phyloP scores from a whole-genome alignment of 306 rosid species.

The Luffa acutangula region DNA sequence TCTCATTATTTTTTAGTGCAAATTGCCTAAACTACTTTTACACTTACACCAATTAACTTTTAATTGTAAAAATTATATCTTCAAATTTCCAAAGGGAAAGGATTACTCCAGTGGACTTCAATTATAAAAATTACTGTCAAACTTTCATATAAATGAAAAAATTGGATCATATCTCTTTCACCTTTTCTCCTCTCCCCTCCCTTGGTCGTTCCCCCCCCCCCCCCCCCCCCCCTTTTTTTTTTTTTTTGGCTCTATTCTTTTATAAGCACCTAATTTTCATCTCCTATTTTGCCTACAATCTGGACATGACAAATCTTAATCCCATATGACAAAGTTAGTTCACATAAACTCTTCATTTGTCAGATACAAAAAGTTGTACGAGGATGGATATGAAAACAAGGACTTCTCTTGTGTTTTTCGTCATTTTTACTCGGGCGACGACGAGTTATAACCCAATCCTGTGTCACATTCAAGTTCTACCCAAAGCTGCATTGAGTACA shows the following conservation, averaged over 20 bases:
- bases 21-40: not conserved
- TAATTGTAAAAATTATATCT: not conserved
- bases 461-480: not conserved
- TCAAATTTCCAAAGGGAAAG: not conserved
- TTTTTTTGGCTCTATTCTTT: not conserved
- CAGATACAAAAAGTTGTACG: constrained; percentile 60
- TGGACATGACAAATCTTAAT: not conserved
- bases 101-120: not conserved
- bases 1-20: not conserved
- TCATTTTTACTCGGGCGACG: constrained; percentile 51
- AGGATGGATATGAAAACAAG: constrained; percentile 43
- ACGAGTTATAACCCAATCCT: constrained; percentile 20
- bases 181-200: not conserved
- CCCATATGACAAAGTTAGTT: not conserved
- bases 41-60: not conserved
- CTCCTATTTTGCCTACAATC: not conserved
- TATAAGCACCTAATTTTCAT: not conserved
- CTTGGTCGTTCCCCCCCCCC: not conserved
- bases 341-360: not conserved
- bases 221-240: not conserved
- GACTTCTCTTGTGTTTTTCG: constrained; percentile 83
- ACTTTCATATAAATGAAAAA: too few relatives aligned
- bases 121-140: too few relatives aligned
- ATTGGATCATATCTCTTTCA: not conserved
- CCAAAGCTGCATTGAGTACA: not conserved